Conservation (phyloP, 2,329 filamentous ascomycete species). For the Pseudocercospora fuligena region DNA sequence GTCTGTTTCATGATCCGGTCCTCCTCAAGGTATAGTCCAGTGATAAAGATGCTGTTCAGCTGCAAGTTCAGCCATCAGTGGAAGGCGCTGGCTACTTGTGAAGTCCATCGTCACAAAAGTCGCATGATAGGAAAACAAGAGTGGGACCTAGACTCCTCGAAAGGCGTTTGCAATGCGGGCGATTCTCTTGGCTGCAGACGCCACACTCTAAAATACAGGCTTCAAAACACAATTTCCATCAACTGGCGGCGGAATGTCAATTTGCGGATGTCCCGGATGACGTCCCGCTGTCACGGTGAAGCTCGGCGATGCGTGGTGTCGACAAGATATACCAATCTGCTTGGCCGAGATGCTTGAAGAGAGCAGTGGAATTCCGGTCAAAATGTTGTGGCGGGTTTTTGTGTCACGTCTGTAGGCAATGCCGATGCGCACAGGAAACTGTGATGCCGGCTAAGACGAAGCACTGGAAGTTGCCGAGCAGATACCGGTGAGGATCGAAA, state of each 20-base stretch:
- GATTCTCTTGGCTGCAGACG: slow-evolving; percentile 7
- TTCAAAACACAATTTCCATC: neutral
- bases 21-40: neutral
- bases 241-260: neutral
- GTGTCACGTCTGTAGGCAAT: neutral
- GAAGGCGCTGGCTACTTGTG: neutral
- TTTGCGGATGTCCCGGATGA: neutral
- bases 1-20: slow-evolving; percentile 6
- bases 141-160: neutral
- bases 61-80: neutral
- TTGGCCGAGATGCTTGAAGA: neutral
- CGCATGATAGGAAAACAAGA: neutral
- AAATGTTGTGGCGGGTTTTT: neutral
- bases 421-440: neutral
- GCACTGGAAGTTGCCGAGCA: neutral
- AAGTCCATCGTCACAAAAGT: neutral
- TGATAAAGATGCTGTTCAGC: neutral
- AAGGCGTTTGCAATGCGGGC: slow-evolving; percentile 1
- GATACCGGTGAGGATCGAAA: neutral
- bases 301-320: neutral
- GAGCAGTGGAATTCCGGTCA: neutral
- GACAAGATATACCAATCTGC: neutral
- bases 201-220: slow-evolving; percentile 3
- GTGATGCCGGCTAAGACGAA: neutral
- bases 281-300: neutral